Evolutionary conservation across 495 filamentous ascomycete genomes (phyloP), one percentile per base, ranked within the genome.

Genomic region (Hyaloscypha variabilis): DNA sequence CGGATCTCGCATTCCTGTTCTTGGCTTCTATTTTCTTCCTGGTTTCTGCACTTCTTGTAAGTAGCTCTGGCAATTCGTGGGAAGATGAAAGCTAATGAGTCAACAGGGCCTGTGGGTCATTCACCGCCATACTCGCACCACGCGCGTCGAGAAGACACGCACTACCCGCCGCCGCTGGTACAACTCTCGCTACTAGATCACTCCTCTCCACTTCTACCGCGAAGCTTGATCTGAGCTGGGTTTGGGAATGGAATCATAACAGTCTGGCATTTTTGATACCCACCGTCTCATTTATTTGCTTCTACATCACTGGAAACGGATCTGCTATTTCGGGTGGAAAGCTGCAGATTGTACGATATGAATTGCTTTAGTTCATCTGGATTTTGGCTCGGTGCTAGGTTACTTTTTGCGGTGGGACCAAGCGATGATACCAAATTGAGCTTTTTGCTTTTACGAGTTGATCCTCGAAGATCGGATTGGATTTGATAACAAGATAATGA

Each of bases 1-100:
- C 85, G n/a, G 79, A 81, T n/a, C 77, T 85, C 65, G 85, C 84
- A 1, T 87, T 88, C 67, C 75, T 73, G 69, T 88, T 88, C 71
- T 73, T 88, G 58, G 81, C 81, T 19, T 83, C 83, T 26, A 78
- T 82, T 60, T 74, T 87, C 67, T 88, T 85, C 84, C 79, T 87
- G 23, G 79, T 75, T 17, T 82, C 79, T 57, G 81, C 74, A 23
- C 52, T 85, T 31, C 69, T 87, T 29, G 75, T 65, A 65, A 56
- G 67, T 62, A 1, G 13, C 34, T n/a, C 31, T n/a, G n/a, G n/a
- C n/a, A n/a, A n/a, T n/a, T n/a, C n/a, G n/a, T n/a, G n/a, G n/a
- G n/a, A n/a, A n/a, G n/a, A n/a, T n/a, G n/a, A n/a, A n/a, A n/a
- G 56, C 24, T 58, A 25, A 52, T 24, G 8, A 55, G 13, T 11